These are phyloP conservation scores for Hymenoscyphus occultus DNA, from an alignment of 2,329 filamentous ascomycete species.

Conservation along the genomic window DNA sequence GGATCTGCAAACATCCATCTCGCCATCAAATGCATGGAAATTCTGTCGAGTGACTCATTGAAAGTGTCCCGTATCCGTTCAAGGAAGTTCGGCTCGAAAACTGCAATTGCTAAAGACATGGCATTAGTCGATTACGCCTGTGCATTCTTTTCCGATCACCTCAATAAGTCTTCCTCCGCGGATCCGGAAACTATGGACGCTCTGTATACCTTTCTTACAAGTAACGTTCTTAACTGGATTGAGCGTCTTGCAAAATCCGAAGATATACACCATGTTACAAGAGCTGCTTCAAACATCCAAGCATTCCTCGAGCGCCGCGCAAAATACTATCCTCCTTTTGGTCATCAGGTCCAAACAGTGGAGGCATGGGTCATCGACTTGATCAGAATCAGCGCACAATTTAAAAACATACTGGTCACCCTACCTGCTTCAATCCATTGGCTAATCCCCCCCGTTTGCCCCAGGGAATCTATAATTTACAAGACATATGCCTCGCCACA, in stretches of 20 bases:
- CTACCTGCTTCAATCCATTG: conserved; percentile 38
- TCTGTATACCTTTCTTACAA: conserved; percentile 3
- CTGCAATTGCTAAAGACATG: neutral
- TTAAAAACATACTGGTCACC: conserved; percentile 32
- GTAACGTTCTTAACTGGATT: conserved; percentile 36
- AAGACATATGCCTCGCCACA: conserved; percentile 11
- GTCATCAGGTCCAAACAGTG: conserved; percentile 26
- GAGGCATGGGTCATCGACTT: conserved; percentile 37
- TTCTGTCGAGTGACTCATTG: neutral
- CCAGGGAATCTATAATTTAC: conserved; percentile 34
- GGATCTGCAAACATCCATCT: neutral
- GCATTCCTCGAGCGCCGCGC: conserved; percentile 27
- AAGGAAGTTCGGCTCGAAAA: neutral
- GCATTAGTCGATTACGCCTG: conserved; percentile 11
- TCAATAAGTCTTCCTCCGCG: conserved; percentile 11
- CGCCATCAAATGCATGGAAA: neutral
- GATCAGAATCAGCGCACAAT: conserved; percentile 36
- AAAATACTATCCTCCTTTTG: conserved; percentile 13
- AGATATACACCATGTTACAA: conserved; percentile 29
- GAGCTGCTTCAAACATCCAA: conserved; percentile 35
- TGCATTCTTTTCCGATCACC: conserved; percentile 16
- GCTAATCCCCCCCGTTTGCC: conserved; percentile 38
- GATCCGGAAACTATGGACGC: conserved; percentile 6
- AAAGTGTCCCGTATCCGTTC: neutral
- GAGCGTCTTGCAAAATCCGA: conserved; percentile 32